Evolutionary conservation across 257 asterid species (phyloP), one percentile per base, ranked within the genome.

Genomic region (Lantana camara): DNA sequence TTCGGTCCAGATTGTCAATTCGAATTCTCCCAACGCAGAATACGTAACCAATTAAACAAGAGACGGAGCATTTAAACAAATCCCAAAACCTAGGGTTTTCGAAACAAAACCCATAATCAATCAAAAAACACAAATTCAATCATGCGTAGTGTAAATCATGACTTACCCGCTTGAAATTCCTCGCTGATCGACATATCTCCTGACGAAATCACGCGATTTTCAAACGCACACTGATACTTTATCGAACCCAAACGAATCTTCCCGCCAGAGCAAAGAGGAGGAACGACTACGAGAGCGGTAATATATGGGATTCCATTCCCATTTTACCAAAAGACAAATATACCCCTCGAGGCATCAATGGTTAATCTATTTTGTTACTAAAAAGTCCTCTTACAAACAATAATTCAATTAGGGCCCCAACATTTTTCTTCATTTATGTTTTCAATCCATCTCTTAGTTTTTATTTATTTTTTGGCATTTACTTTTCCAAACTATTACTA

Each of bases 131-230:
- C 4, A 52, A 48, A 55, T 32, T 62, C 10, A 52, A 60, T 24
- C 0, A 41, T 11, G 20, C 4, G 35, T 30, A n/a, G 41, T 24
- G 3, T 24, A 47, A 61, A 57, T n/a, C n/a, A 40, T 21, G 1
- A 67, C 67, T 80, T 65, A 91, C 97, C 82, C 15, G 95, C 78
- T 82, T 92, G 96, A 68, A 92, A 92, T 50, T 92, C 98, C 45
- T 92, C 98, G 67, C 86, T 59, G 73, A 87, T 69, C 16, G 97
- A 85, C 97, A 91, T 91, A 19, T 47, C 21, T 40, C 45, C 9
- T 14, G 19, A 22, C 16, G 22, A 66, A 23, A 1, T 54, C 34
- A 17, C 49, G 56, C 45, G 47, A 63, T 37, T 73, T 69, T 12
- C 32, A 9, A 37, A 50, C 5, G 32, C 41, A 38, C 17, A 11